Conservation (phyloP, 2,329 filamentous ascomycete genomes). For the Aspergillus quadricinctus region DNA sequence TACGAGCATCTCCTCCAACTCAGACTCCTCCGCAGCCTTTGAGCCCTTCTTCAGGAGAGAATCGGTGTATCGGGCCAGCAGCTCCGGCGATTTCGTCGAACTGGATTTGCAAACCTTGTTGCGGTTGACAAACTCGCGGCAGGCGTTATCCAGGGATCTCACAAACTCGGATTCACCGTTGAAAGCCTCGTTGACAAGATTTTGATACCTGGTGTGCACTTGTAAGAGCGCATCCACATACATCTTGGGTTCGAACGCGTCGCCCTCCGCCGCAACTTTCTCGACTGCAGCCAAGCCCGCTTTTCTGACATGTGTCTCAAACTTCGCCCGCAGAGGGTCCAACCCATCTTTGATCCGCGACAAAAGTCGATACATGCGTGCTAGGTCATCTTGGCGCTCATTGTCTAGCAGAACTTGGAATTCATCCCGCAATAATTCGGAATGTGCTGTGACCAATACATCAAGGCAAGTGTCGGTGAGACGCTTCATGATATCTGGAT, state of each 20-base stretch:
- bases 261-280: constrained; percentile 82
- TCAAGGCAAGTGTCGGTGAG: constrained; percentile 85
- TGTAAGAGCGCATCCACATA: constrained; percentile 95
- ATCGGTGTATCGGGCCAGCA: constrained; percentile 94
- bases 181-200: constrained; percentile 86
- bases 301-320: constrained; percentile 89
- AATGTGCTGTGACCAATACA: constrained; percentile 85
- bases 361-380: constrained; percentile 90
- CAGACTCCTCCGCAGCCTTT: constrained; percentile 87
- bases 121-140: constrained; percentile 95
- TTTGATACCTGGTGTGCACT: constrained; percentile 89
- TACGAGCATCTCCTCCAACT: constrained; percentile 80
- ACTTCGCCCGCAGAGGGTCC: constrained; percentile 78
- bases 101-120: constrained; percentile 94
- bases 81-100: constrained; percentile 88
- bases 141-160: constrained; percentile 91
- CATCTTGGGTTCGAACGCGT: constrained; percentile 89
- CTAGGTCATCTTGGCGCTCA: constrained; percentile 91
- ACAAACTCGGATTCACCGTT: constrained; percentile 96
- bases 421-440: constrained; percentile 80
- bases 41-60: constrained; percentile 83
- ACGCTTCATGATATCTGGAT: constrained; percentile 78
- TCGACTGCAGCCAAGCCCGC: constrained; percentile 83
- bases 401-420: constrained; percentile 93
- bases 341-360: constrained; percentile 86